A percentile compares a stretch with the other conserved stretches of the same genome.
Conservation (phyloP, 169 alveolate species). For the Cryptosporidium baileyi region DNA sequence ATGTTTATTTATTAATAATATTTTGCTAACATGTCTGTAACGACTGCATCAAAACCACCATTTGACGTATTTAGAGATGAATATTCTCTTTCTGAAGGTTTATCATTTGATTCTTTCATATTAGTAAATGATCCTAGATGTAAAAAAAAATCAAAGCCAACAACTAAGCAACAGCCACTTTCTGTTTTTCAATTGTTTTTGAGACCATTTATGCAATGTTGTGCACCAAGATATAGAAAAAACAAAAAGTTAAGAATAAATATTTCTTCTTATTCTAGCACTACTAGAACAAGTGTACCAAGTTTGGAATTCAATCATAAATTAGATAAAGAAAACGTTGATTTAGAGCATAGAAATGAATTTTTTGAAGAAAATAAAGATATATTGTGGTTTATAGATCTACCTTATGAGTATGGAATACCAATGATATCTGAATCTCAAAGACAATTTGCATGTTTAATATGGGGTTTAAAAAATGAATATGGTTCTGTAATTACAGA, state of each 20-base stretch:
- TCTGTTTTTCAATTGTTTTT: conserved; percentile 42
- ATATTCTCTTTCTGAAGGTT: conserved; percentile 56
- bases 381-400: conserved; percentile 26
- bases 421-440: conserved; percentile 50
- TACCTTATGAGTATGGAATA: conserved; percentile 58
- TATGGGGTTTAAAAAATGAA: conserved; percentile 54
- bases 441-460: conserved; percentile 31
- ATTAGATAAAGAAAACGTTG: not conserved
- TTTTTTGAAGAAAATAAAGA: not conserved
- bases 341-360: not conserved
- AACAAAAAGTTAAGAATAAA: conserved; percentile 17
- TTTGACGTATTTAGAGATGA: conserved; percentile 60
- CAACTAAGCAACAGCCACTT: not conserved
- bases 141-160: conserved; percentile 2
- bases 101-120: conserved; percentile 65
- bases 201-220: conserved; percentile 62
- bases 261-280: conserved; percentile 43
- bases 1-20: not conserved
- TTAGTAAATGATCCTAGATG: conserved; percentile 49
- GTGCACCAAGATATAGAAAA: conserved; percentile 37
- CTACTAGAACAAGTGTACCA: conserved; percentile 54
- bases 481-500: conserved; percentile 50
- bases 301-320: not conserved
- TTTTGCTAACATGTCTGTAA: conserved; percentile 33
- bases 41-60: conserved; percentile 55